Conservation (phyloP, 2,329 filamentous ascomycete genomes). For the Leptographium lundbergii region DNA sequence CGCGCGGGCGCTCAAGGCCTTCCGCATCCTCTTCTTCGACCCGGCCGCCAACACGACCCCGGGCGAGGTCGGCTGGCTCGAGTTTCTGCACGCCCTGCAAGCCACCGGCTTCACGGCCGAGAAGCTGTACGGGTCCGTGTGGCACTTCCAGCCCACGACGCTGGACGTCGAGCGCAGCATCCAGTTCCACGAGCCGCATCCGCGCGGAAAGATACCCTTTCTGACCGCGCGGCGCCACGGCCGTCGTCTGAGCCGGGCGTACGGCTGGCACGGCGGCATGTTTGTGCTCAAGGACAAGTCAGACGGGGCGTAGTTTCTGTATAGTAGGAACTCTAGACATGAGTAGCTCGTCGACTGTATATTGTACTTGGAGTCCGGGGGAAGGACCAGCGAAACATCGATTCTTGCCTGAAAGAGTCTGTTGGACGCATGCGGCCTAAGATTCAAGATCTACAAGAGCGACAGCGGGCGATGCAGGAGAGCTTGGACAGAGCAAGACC, state of each 20-base stretch:
- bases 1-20: slow-evolving; percentile 20
- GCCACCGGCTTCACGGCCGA: slow-evolving; percentile 35
- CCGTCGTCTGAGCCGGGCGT: slow-evolving; percentile 33
- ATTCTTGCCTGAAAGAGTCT: background rate
- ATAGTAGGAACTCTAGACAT: too few relatives aligned
- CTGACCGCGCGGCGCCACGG: slow-evolving; percentile 31
- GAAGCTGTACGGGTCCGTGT: slow-evolving; percentile 48
- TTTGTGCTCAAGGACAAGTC: slow-evolving; percentile 20
- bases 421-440: background rate
- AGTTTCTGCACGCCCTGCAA: slow-evolving; percentile 39
- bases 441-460: background rate
- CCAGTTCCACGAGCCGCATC: slow-evolving; percentile 50
- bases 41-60: slow-evolving; percentile 20
- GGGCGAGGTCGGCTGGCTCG: slow-evolving; percentile 37
- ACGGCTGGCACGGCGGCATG: slow-evolving; percentile 35
- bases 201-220: slow-evolving; percentile 36
- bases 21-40: slow-evolving; percentile 28
- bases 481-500: background rate
- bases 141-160: slow-evolving; percentile 39
- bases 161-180: slow-evolving; percentile 34
- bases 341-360: too few relatives aligned
- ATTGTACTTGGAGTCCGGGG: too few relatives aligned
- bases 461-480: background rate
- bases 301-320: background rate
- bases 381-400: too few relatives aligned